A percentile compares a stretch with the other conserved stretches of the same genome.
Evolutionary conservation across 768 basidiomycete genomes (phyloP).

Genomic region (Mycena alexandri): DNA sequence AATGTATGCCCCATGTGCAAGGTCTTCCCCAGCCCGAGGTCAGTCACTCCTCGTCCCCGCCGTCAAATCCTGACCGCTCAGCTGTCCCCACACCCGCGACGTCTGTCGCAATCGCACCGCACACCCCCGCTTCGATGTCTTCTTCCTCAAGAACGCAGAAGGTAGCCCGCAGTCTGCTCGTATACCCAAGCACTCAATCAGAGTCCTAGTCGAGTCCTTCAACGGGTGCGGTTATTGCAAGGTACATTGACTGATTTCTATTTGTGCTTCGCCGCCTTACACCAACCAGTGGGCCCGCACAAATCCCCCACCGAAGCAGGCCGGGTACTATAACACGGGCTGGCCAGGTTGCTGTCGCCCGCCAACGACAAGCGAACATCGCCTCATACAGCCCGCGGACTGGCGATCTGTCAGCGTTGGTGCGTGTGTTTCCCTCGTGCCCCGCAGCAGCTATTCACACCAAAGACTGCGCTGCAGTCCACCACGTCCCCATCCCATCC

Average conservation of each 20-base stretch:
- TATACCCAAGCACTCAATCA: constrained; percentile 33
- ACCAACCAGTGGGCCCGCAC: constrained; percentile 75
- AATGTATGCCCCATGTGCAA: constrained; percentile 87
- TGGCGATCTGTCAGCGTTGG: constrained; percentile 82
- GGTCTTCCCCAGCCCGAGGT: constrained; percentile 81
- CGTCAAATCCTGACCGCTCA: constrained; percentile 46
- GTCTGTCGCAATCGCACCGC: constrained; percentile 79
- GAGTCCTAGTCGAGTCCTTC: constrained; percentile 75
- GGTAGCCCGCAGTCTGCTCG: constrained; percentile 57
- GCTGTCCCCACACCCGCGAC: constrained; percentile 83
- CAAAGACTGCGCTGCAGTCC: constrained; percentile 51
- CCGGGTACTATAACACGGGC: constrained; percentile 76
- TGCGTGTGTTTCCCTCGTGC: constrained; percentile 21
- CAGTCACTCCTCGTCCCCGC: constrained; percentile 38
- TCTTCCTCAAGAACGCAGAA: constrained; percentile 90
- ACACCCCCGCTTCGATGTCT: constrained; percentile 84
- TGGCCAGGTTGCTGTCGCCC: constrained; percentile 94
- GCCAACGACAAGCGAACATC: constrained; percentile 69
- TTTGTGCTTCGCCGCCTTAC: constrained; percentile 43
- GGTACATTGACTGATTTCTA: constrained; percentile 55
- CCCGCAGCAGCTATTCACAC: constrained; percentile 9
- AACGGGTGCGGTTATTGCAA: constrained; percentile 94
- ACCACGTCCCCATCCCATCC: constrained; percentile 78
- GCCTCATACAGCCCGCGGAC: constrained; percentile 76
- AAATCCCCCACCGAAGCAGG: constrained; percentile 65